Conservation (phyloP, 306 rosid species). For the Quercus wislizeni region DNA sequence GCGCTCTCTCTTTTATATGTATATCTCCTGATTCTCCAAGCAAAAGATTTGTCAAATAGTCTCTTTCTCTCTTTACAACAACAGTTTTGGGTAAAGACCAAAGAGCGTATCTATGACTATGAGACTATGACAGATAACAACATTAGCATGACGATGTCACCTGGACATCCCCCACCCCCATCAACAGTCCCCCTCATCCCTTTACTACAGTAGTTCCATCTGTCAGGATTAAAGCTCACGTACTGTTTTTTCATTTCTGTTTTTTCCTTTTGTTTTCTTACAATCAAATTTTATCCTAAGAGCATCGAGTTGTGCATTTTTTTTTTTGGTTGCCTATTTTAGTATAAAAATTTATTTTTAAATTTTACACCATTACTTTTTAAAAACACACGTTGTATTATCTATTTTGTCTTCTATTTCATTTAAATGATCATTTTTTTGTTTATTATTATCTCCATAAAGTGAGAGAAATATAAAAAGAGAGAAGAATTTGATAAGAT, state of each 20-base stretch:
- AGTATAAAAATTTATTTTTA: no score
- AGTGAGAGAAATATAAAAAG: no score
- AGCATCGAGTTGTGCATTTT: no score
- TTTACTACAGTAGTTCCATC: not conserved
- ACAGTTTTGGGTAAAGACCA: not conserved
- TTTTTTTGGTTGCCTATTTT: no score
- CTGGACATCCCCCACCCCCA: not conserved
- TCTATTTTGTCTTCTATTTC: no score
- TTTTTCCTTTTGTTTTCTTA: not conserved
- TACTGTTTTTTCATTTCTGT: not conserved
- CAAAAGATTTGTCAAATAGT: constrained; percentile 24
- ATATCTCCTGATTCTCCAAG: constrained; percentile 1
- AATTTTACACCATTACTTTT: no score
- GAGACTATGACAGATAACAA: not conserved
- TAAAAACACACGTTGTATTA: no score
- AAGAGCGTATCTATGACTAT: no score
- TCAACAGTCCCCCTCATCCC: not conserved
- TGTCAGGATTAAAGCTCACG: not conserved
- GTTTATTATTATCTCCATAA: no score
- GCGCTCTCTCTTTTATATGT: not conserved
- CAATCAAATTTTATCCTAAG: not conserved
- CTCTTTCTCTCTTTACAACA: no score
- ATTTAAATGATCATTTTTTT: no score
- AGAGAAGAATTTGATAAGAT: no score
- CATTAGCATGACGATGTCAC: constrained; percentile 35